Base-by-base conservation (phyloP, 2,329 filamentous ascomycete species). In the Blastomyces gilchristii region DNA sequence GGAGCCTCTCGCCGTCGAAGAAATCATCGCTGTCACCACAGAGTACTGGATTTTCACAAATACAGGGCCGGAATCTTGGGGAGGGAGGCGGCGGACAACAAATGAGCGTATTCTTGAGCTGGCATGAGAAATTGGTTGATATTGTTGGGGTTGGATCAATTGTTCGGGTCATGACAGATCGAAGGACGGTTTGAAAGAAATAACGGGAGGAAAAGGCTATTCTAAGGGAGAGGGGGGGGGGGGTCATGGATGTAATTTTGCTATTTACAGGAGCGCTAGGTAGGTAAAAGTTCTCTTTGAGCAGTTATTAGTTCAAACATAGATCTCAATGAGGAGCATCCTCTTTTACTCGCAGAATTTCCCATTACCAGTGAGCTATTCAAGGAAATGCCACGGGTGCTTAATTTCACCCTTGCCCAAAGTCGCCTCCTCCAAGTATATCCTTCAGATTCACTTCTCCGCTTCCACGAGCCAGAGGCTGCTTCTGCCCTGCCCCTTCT, bases 61-160 rank as follows among this genome's bases (percentile, higher is more conserved):
- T 93, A 65, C 81, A 82, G 69, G 72, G 76, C 59, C 78, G 84
- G 60, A 77, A 80, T 68, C 77, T 83, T 65, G 82, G 82, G 62
- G 84, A 82, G 54, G 85, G 86, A 64, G 88, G 90, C 57, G 87
- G 90, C 66, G 89, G 90, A 45, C 87, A 91, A 63, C 89, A 88
- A 62, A 97, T 97, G 94, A 97, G 94, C 73, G 94, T 99, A 60
- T 76, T 99, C 73, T 80, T 99, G 68, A 97, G 91, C 78, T 99
- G 94, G 94, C 94, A 99, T 74, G 94, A 99, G 81, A 99, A 97
- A 83, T 84, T 97, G 66, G 91, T 97, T 4, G 94, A 99, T 72
- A 87, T 97, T 71, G 90, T 91, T 47, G 94, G 94, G 31, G 82
- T 91, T 68, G 94, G 94, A 54, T 97, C 89, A 75, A 94, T 99